Base-by-base conservation (phyloP, 805 yeast genomes). In the Debaryomyces hansenii region DNA sequence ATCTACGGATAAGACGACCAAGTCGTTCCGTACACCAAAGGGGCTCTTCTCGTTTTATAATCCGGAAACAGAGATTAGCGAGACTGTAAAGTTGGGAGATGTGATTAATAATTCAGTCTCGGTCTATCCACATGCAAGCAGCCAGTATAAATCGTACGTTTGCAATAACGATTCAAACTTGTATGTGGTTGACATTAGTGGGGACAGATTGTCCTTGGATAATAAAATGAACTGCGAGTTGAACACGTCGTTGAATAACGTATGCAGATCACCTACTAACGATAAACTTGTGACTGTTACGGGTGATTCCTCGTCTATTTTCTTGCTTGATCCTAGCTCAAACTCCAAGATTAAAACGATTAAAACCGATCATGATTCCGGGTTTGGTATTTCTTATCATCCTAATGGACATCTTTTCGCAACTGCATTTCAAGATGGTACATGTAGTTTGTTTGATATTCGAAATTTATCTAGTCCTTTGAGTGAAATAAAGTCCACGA, bases 351-450 rank as follows among this genome's bases (percentile, higher is more conserved):
- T 66, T 10, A 61, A 64, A 40, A 67, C 79, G 2, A 72, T 82
- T 43, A 74, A 70, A 46, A 83, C 92, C 0, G 63, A 70, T 2
- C 83, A 85, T 47, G 96, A 87, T 54, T 79, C 85, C 39, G 97
- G 96, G 2, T 88, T 90, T 59, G 90, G 96, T 4, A 82, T 88
- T 0, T 79, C 86, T 24, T 90, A 84, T 68, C 84, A 85, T 49
- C 78, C 84, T n/a, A 83, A 88, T 38, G 96, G 92, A 16, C 55
- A 74, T 43, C 75, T 82, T 51, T 86, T 91, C 60, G 83, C 94
- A 1, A 82, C 87, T 0, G 84, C 90, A 20, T 90, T 90, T 62
- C 96, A 91, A 65, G 90, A 87, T 59, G 98, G 98, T 5, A 69
- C 80, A 16, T 83, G 92, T 49, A 72, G 83, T 51, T 67, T 91